phyloP scores from a whole-genome alignment of 2,329 filamentous ascomycete genomes.

The Pseudogymnoascus sp. region DNA sequence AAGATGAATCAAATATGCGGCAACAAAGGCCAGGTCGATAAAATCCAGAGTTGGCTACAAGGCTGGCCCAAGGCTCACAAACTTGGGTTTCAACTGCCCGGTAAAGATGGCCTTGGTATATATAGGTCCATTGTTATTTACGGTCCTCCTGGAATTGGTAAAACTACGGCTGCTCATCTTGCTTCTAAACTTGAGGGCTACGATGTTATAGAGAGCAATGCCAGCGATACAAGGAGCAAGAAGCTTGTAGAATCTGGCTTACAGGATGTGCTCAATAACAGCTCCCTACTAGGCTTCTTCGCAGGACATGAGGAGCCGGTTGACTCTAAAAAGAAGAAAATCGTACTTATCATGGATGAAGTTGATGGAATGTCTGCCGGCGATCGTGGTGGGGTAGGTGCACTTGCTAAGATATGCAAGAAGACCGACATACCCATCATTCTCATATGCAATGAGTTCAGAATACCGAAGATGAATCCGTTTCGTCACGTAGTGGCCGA shows the following conservation, averaged over 20 bases:
- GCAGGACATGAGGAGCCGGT: conserved; percentile 74
- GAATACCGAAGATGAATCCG: conserved; percentile 93
- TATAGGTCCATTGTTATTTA: conserved; percentile 91
- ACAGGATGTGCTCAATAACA: conserved; percentile 88
- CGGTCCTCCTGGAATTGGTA: conserved; percentile 91
- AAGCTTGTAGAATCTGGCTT: conserved; percentile 85
- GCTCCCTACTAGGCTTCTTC: conserved; percentile 85
- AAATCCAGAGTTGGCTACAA: conserved; percentile 78
- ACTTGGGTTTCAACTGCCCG: conserved; percentile 72
- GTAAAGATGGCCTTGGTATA: conserved; percentile 73
- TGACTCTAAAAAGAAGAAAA: conserved; percentile 76
- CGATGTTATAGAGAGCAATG: conserved; percentile 90
- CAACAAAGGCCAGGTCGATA: conserved; percentile 86
- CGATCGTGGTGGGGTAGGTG: conserved; percentile 90
- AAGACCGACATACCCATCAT: conserved; percentile 94
- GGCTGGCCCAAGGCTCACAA: conserved; percentile 74
- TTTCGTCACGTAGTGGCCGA: conserved; percentile 84
- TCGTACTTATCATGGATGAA: conserved; percentile 97
- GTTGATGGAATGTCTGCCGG: conserved; percentile 98
- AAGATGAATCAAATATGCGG: conserved; percentile 84
- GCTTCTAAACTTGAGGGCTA: conserved; percentile 89
- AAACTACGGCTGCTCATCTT: conserved; percentile 92
- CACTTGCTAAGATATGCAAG: conserved; percentile 87
- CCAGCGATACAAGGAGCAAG: conserved; percentile 92
- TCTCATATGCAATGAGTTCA: conserved; percentile 93